Percentiles rank a stretch among this genome's conserved stretches.
Evolutionary conservation across 768 basidiomycete species (phyloP).

Genomic region (Panellus pusillus): DNA sequence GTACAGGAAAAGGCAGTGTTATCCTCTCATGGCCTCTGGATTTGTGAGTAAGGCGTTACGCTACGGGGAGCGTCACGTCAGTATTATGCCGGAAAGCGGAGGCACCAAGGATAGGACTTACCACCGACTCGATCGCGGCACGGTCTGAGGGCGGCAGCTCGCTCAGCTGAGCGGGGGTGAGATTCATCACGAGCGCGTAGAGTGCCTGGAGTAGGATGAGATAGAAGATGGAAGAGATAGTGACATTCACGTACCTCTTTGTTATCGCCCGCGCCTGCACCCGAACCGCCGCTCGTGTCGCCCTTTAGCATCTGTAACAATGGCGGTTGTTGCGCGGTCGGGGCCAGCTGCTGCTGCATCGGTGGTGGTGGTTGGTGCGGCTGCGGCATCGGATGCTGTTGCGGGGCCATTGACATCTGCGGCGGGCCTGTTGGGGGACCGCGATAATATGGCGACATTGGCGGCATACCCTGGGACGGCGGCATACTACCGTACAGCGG

Average conservation of each 20-base stretch:
- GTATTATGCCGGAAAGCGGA: not conserved
- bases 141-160: slow-evolving; percentile 34
- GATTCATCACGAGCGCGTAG: slow-evolving; percentile 34
- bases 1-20: not conserved
- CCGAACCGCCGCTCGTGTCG: not conserved
- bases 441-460: slow-evolving; percentile 36
- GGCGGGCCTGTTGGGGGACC: slow-evolving; percentile 14
- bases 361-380: slow-evolving; percentile 28
- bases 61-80: slow-evolving; percentile 21
- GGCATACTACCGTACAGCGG: slow-evolving; percentile 16
- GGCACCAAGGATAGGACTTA: not conserved
- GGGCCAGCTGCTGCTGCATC: slow-evolving; percentile 29
- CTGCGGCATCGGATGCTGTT: slow-evolving; percentile 14
- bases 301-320: slow-evolving; percentile 31
- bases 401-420: slow-evolving; percentile 11
- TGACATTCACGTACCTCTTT: too few species aligned
- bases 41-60: not conserved
- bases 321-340: slow-evolving; percentile 27
- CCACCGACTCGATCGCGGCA: slow-evolving; percentile 21
- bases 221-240: slow-evolving; percentile 16
- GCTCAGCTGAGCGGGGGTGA: slow-evolving; percentile 54
- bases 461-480: slow-evolving; percentile 29
- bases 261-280: too few species aligned
- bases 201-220: slow-evolving; percentile 32
- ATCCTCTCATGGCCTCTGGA: slow-evolving; percentile 3